Evolutionary conservation across 2,329 filamentous ascomycete species (phyloP).

Genomic region (Ambrosiella cleistominuta): DNA sequence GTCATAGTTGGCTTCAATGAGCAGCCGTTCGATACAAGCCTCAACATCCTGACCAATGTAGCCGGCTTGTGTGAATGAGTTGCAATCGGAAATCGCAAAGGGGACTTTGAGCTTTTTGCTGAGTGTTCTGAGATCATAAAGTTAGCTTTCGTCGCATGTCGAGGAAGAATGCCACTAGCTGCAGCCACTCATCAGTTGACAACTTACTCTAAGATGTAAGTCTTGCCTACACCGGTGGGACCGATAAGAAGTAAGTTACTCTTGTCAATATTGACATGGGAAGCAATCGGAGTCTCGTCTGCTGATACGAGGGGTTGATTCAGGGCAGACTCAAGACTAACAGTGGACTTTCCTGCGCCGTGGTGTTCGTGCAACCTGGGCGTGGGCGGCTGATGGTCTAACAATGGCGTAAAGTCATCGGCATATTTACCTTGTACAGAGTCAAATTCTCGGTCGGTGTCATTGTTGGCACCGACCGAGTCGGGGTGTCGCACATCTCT

Average conservation of each 20-base stretch:
- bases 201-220: constrained; percentile 61
- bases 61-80: constrained; percentile 85
- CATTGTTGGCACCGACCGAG: constrained; percentile 13
- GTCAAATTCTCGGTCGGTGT: constrained; percentile 6
- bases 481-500: constrained; percentile 14
- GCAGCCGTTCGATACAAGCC: constrained; percentile 73
- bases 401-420: constrained; percentile 16
- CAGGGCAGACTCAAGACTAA: constrained; percentile 8
- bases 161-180: neutral
- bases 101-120: constrained; percentile 88
- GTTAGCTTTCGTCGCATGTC: constrained; percentile 14
- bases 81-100: constrained; percentile 90
- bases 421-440: constrained; percentile 4
- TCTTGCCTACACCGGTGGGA: constrained; percentile 90
- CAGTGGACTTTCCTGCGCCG: neutral
- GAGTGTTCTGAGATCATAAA: constrained; percentile 44
- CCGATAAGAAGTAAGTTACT: constrained; percentile 84
- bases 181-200: neutral
- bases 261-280: constrained; percentile 67
- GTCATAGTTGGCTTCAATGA: constrained; percentile 83
- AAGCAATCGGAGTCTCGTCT: constrained; percentile 27
- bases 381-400: constrained; percentile 12
- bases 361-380: neutral
- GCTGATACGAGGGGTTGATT: constrained; percentile 29
- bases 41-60: constrained; percentile 99